Conservation (phyloP, 1,284 basidiomycete genomes). For the Leccinum insolens region DNA sequence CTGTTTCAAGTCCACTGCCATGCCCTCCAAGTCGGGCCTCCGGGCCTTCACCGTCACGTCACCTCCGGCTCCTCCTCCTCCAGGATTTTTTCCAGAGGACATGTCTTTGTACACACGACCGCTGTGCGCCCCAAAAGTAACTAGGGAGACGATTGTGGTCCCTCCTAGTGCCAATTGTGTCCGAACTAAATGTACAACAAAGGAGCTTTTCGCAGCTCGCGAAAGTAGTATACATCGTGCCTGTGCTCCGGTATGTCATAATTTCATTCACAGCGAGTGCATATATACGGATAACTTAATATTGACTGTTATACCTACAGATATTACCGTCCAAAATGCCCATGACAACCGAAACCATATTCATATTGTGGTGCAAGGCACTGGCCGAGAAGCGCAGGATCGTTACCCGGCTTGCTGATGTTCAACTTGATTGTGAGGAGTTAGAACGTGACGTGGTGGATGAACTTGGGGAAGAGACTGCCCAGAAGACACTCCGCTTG, state of each 20-base stretch:
- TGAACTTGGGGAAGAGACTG: slow-evolving; percentile 3
- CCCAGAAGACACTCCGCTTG: too few species aligned
- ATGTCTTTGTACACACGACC: slow-evolving; percentile 1
- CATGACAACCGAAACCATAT: neutral
- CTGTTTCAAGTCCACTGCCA: too few species aligned
- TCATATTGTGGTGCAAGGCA: slow-evolving; percentile 1
- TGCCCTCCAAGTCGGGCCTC: too few species aligned
- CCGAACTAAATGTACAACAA: slow-evolving; percentile 1
- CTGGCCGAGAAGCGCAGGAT: neutral
- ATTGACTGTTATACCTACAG: neutral
- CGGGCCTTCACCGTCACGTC: too few species aligned
- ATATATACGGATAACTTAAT: neutral
- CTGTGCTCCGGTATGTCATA: slow-evolving; percentile 4
- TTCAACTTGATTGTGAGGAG: slow-evolving; percentile 7
- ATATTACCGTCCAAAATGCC: slow-evolving; percentile 1
- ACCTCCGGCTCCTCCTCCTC: neutral
- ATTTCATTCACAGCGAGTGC: too few species aligned
- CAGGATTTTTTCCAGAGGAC: slow-evolving; percentile 9
- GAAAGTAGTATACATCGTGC: neutral
- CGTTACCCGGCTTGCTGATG: slow-evolving; percentile 2
- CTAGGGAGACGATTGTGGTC: neutral
- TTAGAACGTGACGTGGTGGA: slow-evolving; percentile 1
- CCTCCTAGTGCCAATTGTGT: neutral
- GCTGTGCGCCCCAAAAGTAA: neutral
- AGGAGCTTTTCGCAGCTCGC: neutral